A percentile compares a stretch with the other conserved stretches of the same genome.
phyloP scores from a whole-genome alignment of 2,329 filamentous ascomycete genomes.

The Didymella pomorum region DNA sequence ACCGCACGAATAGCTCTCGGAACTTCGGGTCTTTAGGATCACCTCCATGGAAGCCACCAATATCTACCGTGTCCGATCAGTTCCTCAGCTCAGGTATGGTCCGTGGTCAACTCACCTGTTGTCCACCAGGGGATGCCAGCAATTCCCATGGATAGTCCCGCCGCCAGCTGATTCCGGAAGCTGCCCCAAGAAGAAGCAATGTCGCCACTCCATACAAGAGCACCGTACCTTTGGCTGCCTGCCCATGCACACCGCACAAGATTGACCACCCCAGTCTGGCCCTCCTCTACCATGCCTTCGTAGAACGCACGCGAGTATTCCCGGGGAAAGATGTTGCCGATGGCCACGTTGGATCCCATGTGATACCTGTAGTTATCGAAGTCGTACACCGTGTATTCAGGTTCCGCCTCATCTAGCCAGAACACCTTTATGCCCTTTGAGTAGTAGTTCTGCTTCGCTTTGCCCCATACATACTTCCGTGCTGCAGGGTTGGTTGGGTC shows the following conservation, averaged over 20 bases:
- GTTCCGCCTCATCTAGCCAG: constrained; percentile 75
- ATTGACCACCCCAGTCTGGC: constrained; percentile 67
- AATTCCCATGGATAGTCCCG: constrained; percentile 71
- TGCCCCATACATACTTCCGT: constrained; percentile 66
- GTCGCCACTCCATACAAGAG: constrained; percentile 72
- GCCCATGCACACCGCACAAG: constrained; percentile 66
- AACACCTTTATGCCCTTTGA: constrained; percentile 69
- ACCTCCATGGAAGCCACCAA: constrained; percentile 74
- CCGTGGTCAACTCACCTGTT: background rate
- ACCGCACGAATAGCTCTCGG: constrained; percentile 69
- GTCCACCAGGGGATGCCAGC: constrained; percentile 52
- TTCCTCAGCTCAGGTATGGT: constrained; percentile 45
- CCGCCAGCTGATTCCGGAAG: constrained; percentile 67
- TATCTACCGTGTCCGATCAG: constrained; percentile 73
- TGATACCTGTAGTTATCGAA: constrained; percentile 72
- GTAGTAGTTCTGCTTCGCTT: constrained; percentile 68
- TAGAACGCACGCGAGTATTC: constrained; percentile 68
- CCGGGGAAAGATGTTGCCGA: constrained; percentile 68
- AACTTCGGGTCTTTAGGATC: constrained; percentile 64
- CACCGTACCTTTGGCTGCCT: constrained; percentile 69
- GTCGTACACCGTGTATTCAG: constrained; percentile 70
- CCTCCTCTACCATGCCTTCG: constrained; percentile 63
- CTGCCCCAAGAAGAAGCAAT: constrained; percentile 70
- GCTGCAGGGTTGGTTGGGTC: constrained; percentile 70
- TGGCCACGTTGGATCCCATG: constrained; percentile 60